A percentile compares a stretch with the other conserved stretches of the same genome.
phyloP scores from a whole-genome alignment of 805 yeast species.

The Hemisphaericaspora nanyangensis region DNA sequence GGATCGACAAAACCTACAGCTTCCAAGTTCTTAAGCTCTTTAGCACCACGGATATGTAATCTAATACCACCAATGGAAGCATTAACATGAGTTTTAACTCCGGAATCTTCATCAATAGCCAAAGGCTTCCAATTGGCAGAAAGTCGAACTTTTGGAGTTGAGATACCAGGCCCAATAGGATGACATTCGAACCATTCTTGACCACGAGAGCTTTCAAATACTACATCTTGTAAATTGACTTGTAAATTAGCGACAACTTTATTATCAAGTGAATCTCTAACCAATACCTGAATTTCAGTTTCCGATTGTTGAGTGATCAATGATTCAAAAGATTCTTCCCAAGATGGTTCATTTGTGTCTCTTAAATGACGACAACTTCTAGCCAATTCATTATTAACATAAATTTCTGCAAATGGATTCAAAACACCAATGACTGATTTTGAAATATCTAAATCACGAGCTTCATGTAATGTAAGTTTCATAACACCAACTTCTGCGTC shows the following conservation, averaged over 20 bases:
- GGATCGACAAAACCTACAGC: slow-evolving; percentile 76
- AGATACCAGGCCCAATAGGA: slow-evolving; percentile 43
- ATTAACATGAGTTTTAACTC: slow-evolving; percentile 39
- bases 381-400: slow-evolving; percentile 52
- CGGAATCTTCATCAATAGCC: slow-evolving; percentile 46
- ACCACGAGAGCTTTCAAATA: slow-evolving; percentile 47
- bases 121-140: slow-evolving; percentile 71
- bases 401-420: slow-evolving; percentile 68
- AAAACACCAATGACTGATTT: slow-evolving; percentile 48
- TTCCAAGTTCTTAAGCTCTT: slow-evolving; percentile 52
- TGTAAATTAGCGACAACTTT: slow-evolving; percentile 51
- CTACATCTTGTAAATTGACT: slow-evolving; percentile 51
- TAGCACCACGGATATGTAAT: slow-evolving; percentile 53
- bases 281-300: slow-evolving; percentile 51
- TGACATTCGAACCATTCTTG: slow-evolving; percentile 52
- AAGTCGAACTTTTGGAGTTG: slow-evolving; percentile 41
- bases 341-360: slow-evolving; percentile 68
- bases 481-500: slow-evolving; percentile 73
- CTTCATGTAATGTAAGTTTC: slow-evolving; percentile 59
- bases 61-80: slow-evolving; percentile 69
- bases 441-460: slow-evolving; percentile 52
- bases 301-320: slow-evolving; percentile 58
- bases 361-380: slow-evolving; percentile 58
- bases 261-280: slow-evolving; percentile 59
- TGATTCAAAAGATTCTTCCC: slow-evolving; percentile 61